Evolutionary conservation across 1,284 basidiomycete genomes (phyloP).

Genomic region (Fomitopsis pinicola): DNA sequence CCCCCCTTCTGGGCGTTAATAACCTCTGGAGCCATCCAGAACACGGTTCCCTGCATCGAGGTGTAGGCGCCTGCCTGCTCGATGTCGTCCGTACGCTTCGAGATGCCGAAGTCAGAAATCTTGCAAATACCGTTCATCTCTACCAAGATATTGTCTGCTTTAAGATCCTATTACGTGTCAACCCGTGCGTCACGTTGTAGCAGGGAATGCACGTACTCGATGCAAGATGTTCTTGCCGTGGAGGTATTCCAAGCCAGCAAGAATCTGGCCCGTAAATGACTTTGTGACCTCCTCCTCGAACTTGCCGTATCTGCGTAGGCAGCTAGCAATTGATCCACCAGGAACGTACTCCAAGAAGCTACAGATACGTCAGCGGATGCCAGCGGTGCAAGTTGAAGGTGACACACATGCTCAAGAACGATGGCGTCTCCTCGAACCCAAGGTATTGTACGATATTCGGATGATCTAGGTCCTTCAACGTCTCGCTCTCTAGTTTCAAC

Average conservation of each 20-base stretch:
- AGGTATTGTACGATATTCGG: slow-evolving; percentile 97
- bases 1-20: slow-evolving; percentile 80
- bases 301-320: slow-evolving; percentile 88
- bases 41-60: slow-evolving; percentile 95
- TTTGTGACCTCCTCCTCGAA: slow-evolving; percentile 92
- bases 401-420: slow-evolving; percentile 89
- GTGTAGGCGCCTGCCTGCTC: slow-evolving; percentile 79
- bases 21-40: slow-evolving; percentile 99
- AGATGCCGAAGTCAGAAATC: slow-evolving; percentile 98
- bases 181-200: slow-evolving; percentile 2
- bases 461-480: slow-evolving; percentile 95
- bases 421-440: slow-evolving; percentile 92
- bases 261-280: slow-evolving; percentile 90
- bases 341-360: slow-evolving; percentile 98
- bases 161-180: slow-evolving; percentile 68
- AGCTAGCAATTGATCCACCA: slow-evolving; percentile 93
- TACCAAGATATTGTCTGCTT: slow-evolving; percentile 97
- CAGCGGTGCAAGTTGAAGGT: slow-evolving; percentile 4
- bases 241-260: slow-evolving; percentile 90
- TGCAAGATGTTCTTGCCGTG: slow-evolving; percentile 92
- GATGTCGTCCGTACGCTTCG: slow-evolving; percentile 85
- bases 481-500: slow-evolving; percentile 91
- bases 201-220: slow-evolving; percentile 46
- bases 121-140: slow-evolving; percentile 93
- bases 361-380: slow-evolving; percentile 1